These are phyloP conservation scores for Rhodotorula taiwanensis DNA, from an alignment of 768 basidiomycete species.

Conservation along the genomic window DNA sequence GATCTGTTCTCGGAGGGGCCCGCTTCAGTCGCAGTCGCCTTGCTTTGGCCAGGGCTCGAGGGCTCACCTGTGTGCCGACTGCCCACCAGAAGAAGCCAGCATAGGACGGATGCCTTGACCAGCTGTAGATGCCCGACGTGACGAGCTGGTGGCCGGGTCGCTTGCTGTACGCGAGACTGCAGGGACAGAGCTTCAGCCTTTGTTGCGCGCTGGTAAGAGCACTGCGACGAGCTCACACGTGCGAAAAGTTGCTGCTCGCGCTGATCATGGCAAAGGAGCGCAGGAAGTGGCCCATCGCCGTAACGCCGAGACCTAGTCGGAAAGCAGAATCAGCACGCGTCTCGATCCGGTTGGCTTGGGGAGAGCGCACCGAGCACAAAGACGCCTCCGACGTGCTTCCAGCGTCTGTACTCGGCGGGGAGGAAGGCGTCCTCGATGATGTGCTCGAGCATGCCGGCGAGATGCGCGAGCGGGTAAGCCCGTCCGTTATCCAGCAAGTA, in stretches of 20 bases:
- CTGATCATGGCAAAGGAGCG: conserved; percentile 94
- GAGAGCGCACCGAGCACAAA: conserved; percentile 35
- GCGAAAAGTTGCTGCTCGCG: conserved; percentile 87
- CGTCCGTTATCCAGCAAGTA: conserved; percentile 86
- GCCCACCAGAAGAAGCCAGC: conserved; percentile 98
- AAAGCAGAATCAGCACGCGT: neutral
- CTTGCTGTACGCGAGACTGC: conserved; percentile 64
- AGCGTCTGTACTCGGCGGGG: conserved; percentile 17
- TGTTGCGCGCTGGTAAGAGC: no score
- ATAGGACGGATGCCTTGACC: conserved; percentile 86
- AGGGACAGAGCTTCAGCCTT: no score
- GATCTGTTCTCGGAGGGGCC: conserved; percentile 43
- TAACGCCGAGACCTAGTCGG: conserved; percentile 57
- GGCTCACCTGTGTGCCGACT: conserved; percentile 65
- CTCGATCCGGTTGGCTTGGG: no score
- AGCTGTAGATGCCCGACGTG: conserved; percentile 84
- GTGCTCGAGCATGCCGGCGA: conserved; percentile 71
- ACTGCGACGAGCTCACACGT: conserved; percentile 49
- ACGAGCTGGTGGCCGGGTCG: conserved; percentile 68
- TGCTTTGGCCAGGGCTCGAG: no score
- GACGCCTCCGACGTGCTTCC: conserved; percentile 29
- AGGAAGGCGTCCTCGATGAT: conserved; percentile 49
- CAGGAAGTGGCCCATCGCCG: conserved; percentile 64
- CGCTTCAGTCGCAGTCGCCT: neutral
- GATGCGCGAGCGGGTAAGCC: conserved; percentile 77